Base-by-base conservation (phyloP, 2,329 filamentous ascomycete species). In the Aspergillus sp. region DNA sequence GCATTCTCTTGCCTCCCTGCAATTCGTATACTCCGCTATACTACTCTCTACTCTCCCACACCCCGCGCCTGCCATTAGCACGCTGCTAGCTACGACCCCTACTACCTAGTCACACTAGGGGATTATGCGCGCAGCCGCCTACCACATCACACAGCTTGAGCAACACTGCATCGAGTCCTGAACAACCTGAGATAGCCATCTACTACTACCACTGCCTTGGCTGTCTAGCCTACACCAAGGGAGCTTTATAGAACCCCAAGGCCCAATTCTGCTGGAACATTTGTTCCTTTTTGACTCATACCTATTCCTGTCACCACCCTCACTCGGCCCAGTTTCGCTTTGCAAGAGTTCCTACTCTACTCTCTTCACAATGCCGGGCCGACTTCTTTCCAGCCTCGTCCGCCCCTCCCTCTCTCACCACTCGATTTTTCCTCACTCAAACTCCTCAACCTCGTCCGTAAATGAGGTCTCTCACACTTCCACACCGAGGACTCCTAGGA, bases 381-480 rank as follows among this genome's bases (percentile, higher is more conserved):
- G 74, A 63, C 66, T 77, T 31, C 68, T 77, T 58, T 66, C 74
- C 64, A 76, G 65, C 64, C 68, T 76, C 54, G 71, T 76, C 59
- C 70, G 74, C 64, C 67, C 70, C 55, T 69, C 71, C 49, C 61
- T 65, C 55, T 69, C 68, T 43, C 59, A 68, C 55, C 67, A 72
- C 39, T 68, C 68, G 6, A 58, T 65, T 44, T 62, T 70, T 23
- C 64, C 68, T 21, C 66, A 72, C 52, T 75, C 73, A 44, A 73
- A 68, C 57, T 62, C 70, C 6, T 77, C 75, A 5, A 68, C 73
- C 7, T 67, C 71, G 4, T 75, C 73, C 21, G 68, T 76, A 56
- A 73, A 76, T 57, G 73, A 75, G 43, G 71, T 74, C 48, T 54
- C 61, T n/a, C 17, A 58, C 9, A 11, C 46, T 7, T 50, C 58